Conservation (phyloP, 148 eudicot genomes). For the Persicaria maculosa region DNA sequence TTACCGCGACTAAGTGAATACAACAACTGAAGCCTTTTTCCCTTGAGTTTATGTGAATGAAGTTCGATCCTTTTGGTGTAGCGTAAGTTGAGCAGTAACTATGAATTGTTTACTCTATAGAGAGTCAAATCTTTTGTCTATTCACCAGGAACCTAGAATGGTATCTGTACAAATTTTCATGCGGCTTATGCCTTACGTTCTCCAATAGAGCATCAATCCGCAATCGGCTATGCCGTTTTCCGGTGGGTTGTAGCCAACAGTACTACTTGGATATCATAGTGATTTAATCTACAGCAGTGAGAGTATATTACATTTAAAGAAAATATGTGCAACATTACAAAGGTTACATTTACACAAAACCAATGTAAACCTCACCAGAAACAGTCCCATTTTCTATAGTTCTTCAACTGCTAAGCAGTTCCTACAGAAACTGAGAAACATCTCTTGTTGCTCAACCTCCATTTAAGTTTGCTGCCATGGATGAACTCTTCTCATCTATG, state of each 20-base stretch:
- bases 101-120: neutral
- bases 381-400: neutral
- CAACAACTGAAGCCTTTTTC: neutral
- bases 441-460: no score
- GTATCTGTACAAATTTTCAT: neutral
- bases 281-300: neutral
- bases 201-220: no score
- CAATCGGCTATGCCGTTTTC: no score
- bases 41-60: neutral
- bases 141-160: neutral
- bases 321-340: constrained; percentile 1
- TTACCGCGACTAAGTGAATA: neutral
- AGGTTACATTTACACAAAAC: constrained; percentile 6
- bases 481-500: neutral
- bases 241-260: neutral
- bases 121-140: neutral
- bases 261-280: neutral
- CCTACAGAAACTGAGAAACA: no score
- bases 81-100: neutral
- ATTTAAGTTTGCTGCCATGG: no score
- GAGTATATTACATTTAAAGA: neutral
- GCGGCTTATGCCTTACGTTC: neutral
- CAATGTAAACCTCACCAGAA: neutral
- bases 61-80: constrained; percentile 1
- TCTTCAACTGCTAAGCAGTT: no score